A percentile compares a stretch with the other conserved stretches of the same genome.
These are phyloP conservation scores for Blastocystis sp. DNA, from an alignment of 352 stramenopile genomes.

Conservation along the genomic window DNA sequence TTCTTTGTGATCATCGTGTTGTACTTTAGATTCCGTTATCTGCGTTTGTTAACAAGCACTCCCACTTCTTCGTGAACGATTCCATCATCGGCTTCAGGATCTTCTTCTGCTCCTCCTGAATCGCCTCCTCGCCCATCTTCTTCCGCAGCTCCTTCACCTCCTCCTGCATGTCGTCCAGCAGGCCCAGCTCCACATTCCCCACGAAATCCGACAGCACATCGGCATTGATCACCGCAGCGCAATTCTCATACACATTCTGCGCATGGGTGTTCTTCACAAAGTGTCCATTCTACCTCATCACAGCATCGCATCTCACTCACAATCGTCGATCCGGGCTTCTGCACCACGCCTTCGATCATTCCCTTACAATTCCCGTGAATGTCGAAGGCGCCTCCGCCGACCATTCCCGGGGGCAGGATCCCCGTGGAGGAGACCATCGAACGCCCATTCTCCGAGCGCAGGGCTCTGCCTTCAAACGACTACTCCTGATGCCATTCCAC, in stretches of 20 bases:
- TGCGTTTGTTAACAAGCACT: background rate
- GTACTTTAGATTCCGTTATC: slow-evolving; percentile 62
- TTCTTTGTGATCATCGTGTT: slow-evolving; percentile 43
- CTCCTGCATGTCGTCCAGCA: slow-evolving; percentile 62
- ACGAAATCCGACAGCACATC: slow-evolving; percentile 42
- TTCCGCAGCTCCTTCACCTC: slow-evolving; percentile 56
- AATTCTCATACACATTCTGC: slow-evolving; percentile 66
- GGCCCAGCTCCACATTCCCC: slow-evolving; percentile 51
- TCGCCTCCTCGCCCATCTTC: slow-evolving; percentile 30
- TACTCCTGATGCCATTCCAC: background rate
- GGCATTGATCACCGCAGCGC: slow-evolving; percentile 31
- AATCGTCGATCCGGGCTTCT: slow-evolving; percentile 10
- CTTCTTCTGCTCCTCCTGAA: slow-evolving; percentile 61
- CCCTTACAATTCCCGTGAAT: slow-evolving; percentile 48
- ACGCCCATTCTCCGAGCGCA: slow-evolving; percentile 22
- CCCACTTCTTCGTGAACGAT: background rate
- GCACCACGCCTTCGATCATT: slow-evolving; percentile 61
- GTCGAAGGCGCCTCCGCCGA: slow-evolving; percentile 44
- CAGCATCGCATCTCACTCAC: background rate
- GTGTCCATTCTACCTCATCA: slow-evolving; percentile 47
- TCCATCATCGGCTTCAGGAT: slow-evolving; percentile 50
- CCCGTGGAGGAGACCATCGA: slow-evolving; percentile 14
- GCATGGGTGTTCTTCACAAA: slow-evolving; percentile 48
- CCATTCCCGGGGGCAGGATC: background rate
- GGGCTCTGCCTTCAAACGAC: slow-evolving; percentile 6